Evolutionary conservation across 2,329 filamentous ascomycete genomes (phyloP).

Genomic region (Colletotrichum sp.): DNA sequence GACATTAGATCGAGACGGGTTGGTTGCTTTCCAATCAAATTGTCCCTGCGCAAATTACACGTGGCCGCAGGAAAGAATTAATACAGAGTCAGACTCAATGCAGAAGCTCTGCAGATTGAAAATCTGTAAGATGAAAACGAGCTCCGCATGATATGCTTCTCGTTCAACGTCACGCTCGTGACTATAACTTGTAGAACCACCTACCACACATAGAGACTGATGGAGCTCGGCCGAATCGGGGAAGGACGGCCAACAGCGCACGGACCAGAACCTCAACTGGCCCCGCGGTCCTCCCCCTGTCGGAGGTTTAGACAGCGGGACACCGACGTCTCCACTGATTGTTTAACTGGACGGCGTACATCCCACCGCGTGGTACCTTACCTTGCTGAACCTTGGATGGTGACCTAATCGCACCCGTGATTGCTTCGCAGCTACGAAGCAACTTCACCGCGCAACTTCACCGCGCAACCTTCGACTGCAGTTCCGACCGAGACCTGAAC

Average conservation of each 20-base stretch:
- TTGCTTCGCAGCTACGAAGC: background rate
- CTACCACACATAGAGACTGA: background rate
- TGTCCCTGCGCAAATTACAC: background rate
- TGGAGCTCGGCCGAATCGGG: background rate
- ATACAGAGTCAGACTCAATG: rapidly evolving
- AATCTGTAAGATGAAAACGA: background rate
- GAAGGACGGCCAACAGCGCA: background rate
- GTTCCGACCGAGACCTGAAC: background rate
- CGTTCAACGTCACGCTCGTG: background rate
- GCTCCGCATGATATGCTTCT: background rate
- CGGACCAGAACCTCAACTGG: background rate
- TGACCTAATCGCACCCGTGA: conserved; percentile 21
- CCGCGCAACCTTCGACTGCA: background rate
- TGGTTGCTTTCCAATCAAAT: background rate
- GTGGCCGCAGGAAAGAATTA: background rate
- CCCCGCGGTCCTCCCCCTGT: background rate
- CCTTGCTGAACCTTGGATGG: background rate
- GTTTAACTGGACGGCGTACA: conserved; percentile 7
- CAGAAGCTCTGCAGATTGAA: background rate
- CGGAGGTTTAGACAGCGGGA: conserved; percentile 7
- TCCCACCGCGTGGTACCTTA: background rate
- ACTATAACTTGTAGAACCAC: background rate
- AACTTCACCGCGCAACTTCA: background rate
- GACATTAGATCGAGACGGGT: background rate
- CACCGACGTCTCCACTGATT: background rate